Evolutionary conservation across 331 rosid species (phyloP), one percentile per base, ranked within the genome.

Genomic region (Quercus tomentella): DNA sequence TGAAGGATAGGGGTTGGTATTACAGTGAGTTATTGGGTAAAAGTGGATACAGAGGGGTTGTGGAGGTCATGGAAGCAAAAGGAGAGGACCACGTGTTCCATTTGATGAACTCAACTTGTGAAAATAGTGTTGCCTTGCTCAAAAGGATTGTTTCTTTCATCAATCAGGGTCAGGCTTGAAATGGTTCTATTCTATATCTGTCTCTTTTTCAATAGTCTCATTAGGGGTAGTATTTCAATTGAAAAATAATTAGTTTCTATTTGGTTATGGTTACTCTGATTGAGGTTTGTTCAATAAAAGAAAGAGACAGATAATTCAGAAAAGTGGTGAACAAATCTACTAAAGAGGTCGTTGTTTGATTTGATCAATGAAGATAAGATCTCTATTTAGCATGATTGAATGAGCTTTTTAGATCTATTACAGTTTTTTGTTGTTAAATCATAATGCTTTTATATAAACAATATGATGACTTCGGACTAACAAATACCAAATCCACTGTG

Each of bases 41-140:
- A 56, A 81, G 82, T 52, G 91, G 30, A 33, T 88, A 85, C 86
- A 28, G 3, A 1, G 91, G 91, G 18, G 62, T 2, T 6, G 89
- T 85, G 65, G 83, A 88, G 54, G 80, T 85, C 5, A 7, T 76
- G 56, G 91, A 78, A 23, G 9, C 81, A 0, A 70, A 23, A 4
- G 88, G 22, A 2, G 88, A 85, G 26, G 75, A 45, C 1, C 91
- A 88, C 37, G 86, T 83, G 35, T 88, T 83, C 62, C 91, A 88
- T 52, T 61, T 85, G 77, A 5, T 10, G 17, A 70, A 88, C 9
- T 84, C 85, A 0, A 37, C 3, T 22, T 20, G 76, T 1, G 82
- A 76, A 1, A 86, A 86, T 35, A 86, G 88, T 20, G 9, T 56
- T 22, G 86, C 71, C 35, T 3, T 88, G 86, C 75, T 76, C 21